Percentiles rank a stretch among this genome's conserved stretches.
Conservation (phyloP, 345 rosid species). For the Linum lewisii region DNA sequence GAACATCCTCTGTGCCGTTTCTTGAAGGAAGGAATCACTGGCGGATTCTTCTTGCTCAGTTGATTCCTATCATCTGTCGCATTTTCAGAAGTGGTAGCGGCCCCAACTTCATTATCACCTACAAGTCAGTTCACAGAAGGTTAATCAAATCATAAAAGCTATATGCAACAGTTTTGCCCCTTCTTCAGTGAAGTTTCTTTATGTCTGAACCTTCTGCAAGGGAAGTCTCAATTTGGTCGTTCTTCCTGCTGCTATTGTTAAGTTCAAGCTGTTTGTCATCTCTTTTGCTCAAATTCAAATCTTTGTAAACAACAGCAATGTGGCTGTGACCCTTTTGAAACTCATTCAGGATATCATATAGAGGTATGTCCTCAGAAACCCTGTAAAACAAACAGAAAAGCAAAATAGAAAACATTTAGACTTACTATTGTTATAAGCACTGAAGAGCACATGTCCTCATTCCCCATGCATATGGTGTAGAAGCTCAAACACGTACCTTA, state of each 20-base stretch:
- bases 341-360: slow-evolving; percentile 86
- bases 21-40: slow-evolving; percentile 54
- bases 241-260: slow-evolving; percentile 52
- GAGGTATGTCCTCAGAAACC: slow-evolving; percentile 78
- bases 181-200: slow-evolving; percentile 5
- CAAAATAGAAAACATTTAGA: slow-evolving; percentile 7
- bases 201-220: slow-evolving; percentile 34
- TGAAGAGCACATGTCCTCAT: no score
- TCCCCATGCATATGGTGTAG: background rate
- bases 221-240: slow-evolving; percentile 27
- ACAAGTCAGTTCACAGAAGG: slow-evolving; percentile 6
- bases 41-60: slow-evolving; percentile 35
- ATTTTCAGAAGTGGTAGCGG: slow-evolving; percentile 12
- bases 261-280: slow-evolving; percentile 31
- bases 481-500: background rate
- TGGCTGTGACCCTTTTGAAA: slow-evolving; percentile 98
- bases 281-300: slow-evolving; percentile 34
- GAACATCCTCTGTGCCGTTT: slow-evolving; percentile 88
- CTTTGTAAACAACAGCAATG: slow-evolving; percentile 81
- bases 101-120: slow-evolving; percentile 19
- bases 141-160: background rate
- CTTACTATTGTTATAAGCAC: slow-evolving; percentile 3
- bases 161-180: background rate
- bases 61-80: slow-evolving; percentile 32
- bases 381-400: slow-evolving; percentile 26